These are phyloP conservation scores for Irpex sp. DNA, from an alignment of 1,284 basidiomycete genomes.

Conservation along the genomic window DNA sequence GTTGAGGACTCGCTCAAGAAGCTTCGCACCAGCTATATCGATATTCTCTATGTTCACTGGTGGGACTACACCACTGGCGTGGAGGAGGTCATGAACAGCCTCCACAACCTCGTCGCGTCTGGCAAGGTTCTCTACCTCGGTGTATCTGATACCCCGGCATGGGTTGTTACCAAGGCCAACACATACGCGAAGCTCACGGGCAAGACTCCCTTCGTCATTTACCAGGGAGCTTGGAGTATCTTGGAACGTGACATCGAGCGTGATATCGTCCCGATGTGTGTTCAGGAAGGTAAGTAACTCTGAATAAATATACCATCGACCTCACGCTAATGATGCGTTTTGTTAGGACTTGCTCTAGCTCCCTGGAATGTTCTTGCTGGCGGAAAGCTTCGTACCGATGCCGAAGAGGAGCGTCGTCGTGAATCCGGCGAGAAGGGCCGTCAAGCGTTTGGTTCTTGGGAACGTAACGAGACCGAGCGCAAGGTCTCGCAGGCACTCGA, in stretches of 20 bases:
- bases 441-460: not conserved
- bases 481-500: constrained; percentile 5
- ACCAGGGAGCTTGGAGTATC: constrained; percentile 54
- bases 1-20: constrained; percentile 2
- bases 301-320: too few species aligned
- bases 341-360: constrained; percentile 19
- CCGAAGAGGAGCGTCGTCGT: constrained; percentile 20
- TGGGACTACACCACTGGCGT: constrained; percentile 7
- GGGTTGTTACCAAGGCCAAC: constrained; percentile 27
- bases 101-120: constrained; percentile 7
- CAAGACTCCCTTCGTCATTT: constrained; percentile 48
- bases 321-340: too few species aligned
- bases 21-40: constrained; percentile 8
- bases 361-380: constrained; percentile 32
- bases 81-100: constrained; percentile 10
- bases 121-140: constrained; percentile 16
- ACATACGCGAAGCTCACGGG: constrained; percentile 33
- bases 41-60: constrained; percentile 10
- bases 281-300: constrained; percentile 10
- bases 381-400: constrained; percentile 28
- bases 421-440: constrained; percentile 5
- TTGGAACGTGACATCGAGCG: constrained; percentile 50
- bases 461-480: constrained; percentile 6
- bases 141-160: constrained; percentile 28
- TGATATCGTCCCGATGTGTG: constrained; percentile 57